phyloP scores from a whole-genome alignment of 2,329 filamentous ascomycete genomes.

The Nemania sp. region DNA sequence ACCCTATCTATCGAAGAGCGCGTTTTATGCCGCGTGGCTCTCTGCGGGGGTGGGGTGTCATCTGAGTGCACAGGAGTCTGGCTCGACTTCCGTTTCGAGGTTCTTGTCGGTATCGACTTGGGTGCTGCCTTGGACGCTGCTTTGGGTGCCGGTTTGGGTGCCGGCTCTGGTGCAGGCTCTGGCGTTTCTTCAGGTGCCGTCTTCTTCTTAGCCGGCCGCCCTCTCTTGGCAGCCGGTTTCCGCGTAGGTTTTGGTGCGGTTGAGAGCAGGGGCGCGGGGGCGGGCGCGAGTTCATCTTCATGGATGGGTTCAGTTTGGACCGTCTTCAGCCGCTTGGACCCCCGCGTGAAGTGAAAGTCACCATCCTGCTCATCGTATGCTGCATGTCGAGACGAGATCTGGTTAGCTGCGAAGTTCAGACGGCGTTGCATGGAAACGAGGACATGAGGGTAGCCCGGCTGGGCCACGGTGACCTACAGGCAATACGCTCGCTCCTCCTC shows the following conservation, averaged over 20 bases:
- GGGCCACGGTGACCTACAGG: constrained; percentile 53
- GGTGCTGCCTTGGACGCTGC: constrained; percentile 20
- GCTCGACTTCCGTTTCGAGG: constrained; percentile 44
- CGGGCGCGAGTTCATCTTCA: constrained; percentile 46
- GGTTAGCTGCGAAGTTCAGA: constrained; percentile 22
- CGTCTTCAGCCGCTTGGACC: constrained; percentile 67
- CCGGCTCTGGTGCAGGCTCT: constrained; percentile 11
- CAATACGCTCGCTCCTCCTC: constrained; percentile 67
- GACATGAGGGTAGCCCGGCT: background rate
- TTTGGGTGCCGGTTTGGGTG: constrained; percentile 23
- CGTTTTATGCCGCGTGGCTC: constrained; percentile 49
- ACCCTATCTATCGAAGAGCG: constrained; percentile 49
- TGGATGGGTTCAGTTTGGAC: constrained; percentile 50
- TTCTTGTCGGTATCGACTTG: constrained; percentile 46
- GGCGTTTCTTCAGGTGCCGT: constrained; percentile 32
- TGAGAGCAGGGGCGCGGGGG: constrained; percentile 33
- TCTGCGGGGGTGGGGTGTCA: constrained; percentile 46
- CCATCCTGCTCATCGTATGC: constrained; percentile 75
- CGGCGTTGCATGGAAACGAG: constrained; percentile 12
- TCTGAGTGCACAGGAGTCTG: constrained; percentile 36
- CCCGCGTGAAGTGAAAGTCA: constrained; percentile 75
- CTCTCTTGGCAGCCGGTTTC: constrained; percentile 43
- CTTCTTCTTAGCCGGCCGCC: constrained; percentile 48
- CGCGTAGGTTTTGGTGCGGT: constrained; percentile 36
- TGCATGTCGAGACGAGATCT: constrained; percentile 25